Conservation (phyloP, 1,284 basidiomycete genomes). For the Ustilago esculenta region DNA sequence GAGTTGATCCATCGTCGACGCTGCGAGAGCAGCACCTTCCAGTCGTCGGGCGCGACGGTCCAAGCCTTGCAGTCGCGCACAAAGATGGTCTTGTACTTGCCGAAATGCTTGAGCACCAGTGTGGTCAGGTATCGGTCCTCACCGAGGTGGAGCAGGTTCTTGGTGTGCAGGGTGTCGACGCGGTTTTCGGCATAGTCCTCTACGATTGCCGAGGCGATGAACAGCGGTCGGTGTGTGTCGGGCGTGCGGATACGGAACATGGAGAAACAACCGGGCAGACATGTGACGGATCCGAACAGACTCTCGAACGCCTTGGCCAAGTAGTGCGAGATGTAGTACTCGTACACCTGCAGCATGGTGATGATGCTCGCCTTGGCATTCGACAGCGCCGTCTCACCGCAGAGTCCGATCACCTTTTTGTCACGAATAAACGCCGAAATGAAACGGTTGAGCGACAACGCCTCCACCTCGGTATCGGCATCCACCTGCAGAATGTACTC, state of each 20-base stretch:
- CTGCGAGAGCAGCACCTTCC: constrained; percentile 94
- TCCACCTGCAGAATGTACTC: constrained; percentile 97
- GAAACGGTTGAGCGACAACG: constrained; percentile 84
- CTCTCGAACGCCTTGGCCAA: constrained; percentile 97
- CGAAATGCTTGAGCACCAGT: constrained; percentile 79
- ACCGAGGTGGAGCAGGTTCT: constrained; percentile 91
- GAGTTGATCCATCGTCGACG: constrained; percentile 99
- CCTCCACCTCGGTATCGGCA: constrained; percentile 89
- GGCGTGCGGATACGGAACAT: constrained; percentile 66
- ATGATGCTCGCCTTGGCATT: constrained; percentile 92
- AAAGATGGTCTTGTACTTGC: constrained; percentile 83
- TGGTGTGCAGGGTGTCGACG: constrained; percentile 90
- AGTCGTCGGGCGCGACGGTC: constrained; percentile 73
- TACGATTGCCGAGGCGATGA: constrained; percentile 81
- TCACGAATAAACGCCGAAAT: constrained; percentile 87
- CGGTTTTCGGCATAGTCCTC: constrained; percentile 94
- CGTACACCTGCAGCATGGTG: constrained; percentile 92
- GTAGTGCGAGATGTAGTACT: constrained; percentile 72
- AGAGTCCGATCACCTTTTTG: constrained; percentile 91
- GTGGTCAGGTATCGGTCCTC: constrained; percentile 99
- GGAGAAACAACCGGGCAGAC: constrained; percentile 78
- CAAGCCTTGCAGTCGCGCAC: constrained; percentile 87
- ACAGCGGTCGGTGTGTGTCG: constrained; percentile 67
- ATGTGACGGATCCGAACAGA: constrained; percentile 96
- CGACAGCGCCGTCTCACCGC: constrained; percentile 88